These are phyloP conservation scores for Linanthus parryae DNA, from an alignment of 148 eudicot species.

Conservation along the genomic window DNA sequence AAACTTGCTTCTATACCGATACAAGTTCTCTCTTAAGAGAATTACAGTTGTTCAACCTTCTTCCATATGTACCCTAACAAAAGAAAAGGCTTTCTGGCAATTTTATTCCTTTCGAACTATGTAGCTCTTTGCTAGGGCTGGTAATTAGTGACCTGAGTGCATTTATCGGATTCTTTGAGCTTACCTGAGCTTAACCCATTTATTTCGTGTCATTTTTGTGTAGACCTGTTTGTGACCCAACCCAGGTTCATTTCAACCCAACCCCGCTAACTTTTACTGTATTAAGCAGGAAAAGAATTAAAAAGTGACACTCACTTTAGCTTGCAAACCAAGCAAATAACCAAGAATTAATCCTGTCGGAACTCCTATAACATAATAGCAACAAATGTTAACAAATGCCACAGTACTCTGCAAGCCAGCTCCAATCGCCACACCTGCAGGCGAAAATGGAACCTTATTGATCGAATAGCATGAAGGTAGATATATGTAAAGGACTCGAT, in stretches of 20 bases:
- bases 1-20: neutral
- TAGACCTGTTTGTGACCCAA: neutral
- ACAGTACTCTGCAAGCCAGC: slow-evolving; percentile 42
- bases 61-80: neutral
- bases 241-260: neutral
- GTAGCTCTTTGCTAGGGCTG: neutral
- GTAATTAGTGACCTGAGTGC: neutral
- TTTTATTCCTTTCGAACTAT: too few relatives aligned
- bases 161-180: neutral
- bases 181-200: too few relatives aligned
- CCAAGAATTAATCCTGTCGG: slow-evolving; percentile 44
- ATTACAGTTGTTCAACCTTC: neutral
- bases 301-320: slow-evolving; percentile 21
- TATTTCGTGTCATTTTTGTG: too few relatives aligned
- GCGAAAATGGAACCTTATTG: neutral
- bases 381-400: slow-evolving; percentile 37
- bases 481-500: neutral
- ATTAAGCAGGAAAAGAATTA: neutral
- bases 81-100: too few relatives aligned
- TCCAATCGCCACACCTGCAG: slow-evolving; percentile 40
- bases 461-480: neutral
- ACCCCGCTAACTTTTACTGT: neutral
- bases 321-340: slow-evolving; percentile 27
- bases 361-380: slow-evolving; percentile 43
- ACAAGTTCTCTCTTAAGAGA: neutral